Percentiles rank a stretch among this genome's conserved stretches.
These are phyloP conservation scores for Metrosideros polymorpha DNA, from an alignment of 441 rosid species.

Conservation along the genomic window DNA sequence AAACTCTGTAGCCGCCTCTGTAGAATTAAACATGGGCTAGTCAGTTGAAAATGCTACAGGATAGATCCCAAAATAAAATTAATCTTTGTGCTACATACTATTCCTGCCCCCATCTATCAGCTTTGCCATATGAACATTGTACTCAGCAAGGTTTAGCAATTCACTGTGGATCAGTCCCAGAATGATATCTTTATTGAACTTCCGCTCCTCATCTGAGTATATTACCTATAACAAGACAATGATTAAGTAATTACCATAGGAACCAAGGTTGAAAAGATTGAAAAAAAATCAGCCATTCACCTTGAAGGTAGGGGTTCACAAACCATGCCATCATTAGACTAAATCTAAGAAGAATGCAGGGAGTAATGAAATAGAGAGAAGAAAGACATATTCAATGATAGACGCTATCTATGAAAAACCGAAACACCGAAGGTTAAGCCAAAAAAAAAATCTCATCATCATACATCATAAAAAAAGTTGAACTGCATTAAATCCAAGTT, in stretches of 20 bases:
- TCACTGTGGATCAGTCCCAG: constrained; percentile 76
- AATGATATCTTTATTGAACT: constrained; percentile 86
- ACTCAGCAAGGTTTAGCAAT: constrained; percentile 92
- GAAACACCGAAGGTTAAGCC: background rate
- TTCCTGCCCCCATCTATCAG: constrained; percentile 95
- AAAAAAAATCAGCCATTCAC: no score
- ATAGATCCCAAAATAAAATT: background rate
- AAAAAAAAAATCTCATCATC: background rate
- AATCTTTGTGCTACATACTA: constrained; percentile 41
- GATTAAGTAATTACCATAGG: background rate
- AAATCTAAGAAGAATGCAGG: background rate
- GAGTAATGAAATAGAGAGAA: background rate
- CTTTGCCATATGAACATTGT: constrained; percentile 93
- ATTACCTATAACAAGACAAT: constrained; percentile 49
- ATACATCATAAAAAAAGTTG: background rate
- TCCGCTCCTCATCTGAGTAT: constrained; percentile 92
- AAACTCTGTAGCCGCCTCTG: constrained; percentile 96
- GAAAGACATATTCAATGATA: background rate
- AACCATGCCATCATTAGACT: background rate
- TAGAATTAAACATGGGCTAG: constrained; percentile 12
- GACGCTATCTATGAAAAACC: background rate
- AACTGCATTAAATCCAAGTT: background rate
- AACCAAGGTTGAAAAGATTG: no score
- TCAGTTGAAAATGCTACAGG: constrained; percentile 10
- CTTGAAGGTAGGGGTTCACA: background rate